Evolutionary conservation across 2,329 filamentous ascomycete genomes (phyloP).

Genomic region (Geoglossum cookeanum): DNA sequence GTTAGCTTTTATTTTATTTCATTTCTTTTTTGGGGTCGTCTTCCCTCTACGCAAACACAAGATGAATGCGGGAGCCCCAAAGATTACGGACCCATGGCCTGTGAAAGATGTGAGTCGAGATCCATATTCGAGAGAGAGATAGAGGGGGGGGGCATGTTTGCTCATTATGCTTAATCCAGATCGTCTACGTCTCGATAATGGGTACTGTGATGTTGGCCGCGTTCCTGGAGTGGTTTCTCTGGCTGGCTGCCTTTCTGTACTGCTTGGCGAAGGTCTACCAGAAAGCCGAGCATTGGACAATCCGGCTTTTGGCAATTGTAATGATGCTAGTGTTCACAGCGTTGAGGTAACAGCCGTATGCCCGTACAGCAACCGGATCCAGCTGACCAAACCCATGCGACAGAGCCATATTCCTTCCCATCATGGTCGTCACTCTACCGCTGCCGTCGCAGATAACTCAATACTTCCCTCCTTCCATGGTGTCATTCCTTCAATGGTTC

Average conservation of each 20-base stretch:
- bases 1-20: neutral
- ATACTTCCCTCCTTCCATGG: slow-evolving; percentile 51
- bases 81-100: slow-evolving; percentile 16
- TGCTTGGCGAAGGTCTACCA: slow-evolving; percentile 73
- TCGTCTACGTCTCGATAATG: slow-evolving; percentile 67
- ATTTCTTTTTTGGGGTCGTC: neutral
- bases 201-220: slow-evolving; percentile 69
- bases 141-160: too few species aligned
- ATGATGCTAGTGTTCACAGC: slow-evolving; percentile 56
- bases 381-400: neutral
- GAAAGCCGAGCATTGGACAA: slow-evolving; percentile 79
- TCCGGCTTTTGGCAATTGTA: slow-evolving; percentile 55
- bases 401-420: slow-evolving; percentile 70
- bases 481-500: slow-evolving; percentile 70
- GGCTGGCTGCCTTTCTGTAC: slow-evolving; percentile 85
- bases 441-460: slow-evolving; percentile 52
- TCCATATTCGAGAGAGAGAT: neutral
- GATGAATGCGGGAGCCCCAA: neutral
- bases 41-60: neutral
- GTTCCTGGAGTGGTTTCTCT: slow-evolving; percentile 81
- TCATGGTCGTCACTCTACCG: slow-evolving; percentile 86
- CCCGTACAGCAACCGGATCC: neutral
- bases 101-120: slow-evolving; percentile 19
- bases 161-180: slow-evolving; percentile 31
- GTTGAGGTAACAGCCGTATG: slow-evolving; percentile 42